These are phyloP conservation scores for Colletotrichum limetticola DNA, from an alignment of 2,329 filamentous ascomycete species.

Conservation along the genomic window DNA sequence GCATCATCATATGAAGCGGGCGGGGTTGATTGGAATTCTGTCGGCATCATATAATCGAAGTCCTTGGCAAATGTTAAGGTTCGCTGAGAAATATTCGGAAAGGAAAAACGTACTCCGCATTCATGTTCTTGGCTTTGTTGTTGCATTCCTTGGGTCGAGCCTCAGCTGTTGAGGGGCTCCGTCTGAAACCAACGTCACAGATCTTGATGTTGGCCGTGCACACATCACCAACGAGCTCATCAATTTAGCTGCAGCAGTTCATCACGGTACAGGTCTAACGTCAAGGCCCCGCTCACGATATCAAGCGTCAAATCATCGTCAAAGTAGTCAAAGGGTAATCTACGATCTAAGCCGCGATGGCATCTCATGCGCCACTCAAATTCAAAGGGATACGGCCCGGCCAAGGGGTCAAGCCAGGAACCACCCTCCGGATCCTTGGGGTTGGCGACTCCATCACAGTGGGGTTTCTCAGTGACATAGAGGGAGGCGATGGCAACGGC, in stretches of 20 bases:
- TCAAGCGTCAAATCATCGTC: not conserved
- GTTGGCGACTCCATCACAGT: conserved; percentile 51
- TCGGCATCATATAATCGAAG: too few relatives aligned
- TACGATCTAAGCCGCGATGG: not conserved
- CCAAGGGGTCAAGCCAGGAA: conserved; percentile 38
- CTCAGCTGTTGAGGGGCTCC: too few relatives aligned
- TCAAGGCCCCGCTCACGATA: not conserved
- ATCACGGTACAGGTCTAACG: not conserved
- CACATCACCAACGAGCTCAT: not conserved
- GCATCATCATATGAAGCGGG: too few relatives aligned
- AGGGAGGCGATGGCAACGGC: conserved; percentile 48
- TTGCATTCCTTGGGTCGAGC: not conserved
- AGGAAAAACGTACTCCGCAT: not conserved
- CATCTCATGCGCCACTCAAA: not conserved
- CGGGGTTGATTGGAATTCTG: too few relatives aligned
- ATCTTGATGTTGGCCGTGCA: not conserved
- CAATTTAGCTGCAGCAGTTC: too few relatives aligned
- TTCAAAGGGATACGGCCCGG: conserved; percentile 18
- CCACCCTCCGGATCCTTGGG: conserved; percentile 48
- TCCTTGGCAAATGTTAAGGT: not conserved
- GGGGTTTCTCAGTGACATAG: conserved; percentile 37
- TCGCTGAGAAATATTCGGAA: not conserved
- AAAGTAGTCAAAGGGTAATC: not conserved
- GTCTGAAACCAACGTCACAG: conserved; percentile 4
- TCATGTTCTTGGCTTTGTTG: not conserved